A percentile compares a stretch with the other conserved stretches of the same genome.
These are phyloP conservation scores for Saccharum hybrid DNA, from an alignment of 202 grass and related monocot genomes.

Conservation along the genomic window DNA sequence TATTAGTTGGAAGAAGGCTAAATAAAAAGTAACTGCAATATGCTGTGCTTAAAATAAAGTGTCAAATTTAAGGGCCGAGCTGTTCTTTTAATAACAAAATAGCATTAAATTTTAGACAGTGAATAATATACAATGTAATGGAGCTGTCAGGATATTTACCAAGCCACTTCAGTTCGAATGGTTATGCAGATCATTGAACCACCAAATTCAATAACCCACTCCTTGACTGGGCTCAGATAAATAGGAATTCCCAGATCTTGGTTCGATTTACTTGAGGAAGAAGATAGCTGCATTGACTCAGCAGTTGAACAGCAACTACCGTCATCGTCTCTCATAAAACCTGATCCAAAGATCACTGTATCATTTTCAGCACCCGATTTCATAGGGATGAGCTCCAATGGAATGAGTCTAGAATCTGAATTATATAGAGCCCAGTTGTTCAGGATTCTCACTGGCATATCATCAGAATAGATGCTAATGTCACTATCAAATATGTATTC, in stretches of 20 bases:
- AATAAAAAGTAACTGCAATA: conserved; percentile 5
- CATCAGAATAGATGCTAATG: conserved; percentile 40
- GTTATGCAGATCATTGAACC: conserved; percentile 66
- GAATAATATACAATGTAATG: conserved; percentile 11
- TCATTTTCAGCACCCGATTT: conserved; percentile 78
- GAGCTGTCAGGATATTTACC: conserved; percentile 45
- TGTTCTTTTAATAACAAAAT: neutral
- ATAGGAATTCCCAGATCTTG: conserved; percentile 54
- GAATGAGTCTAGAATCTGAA: conserved; percentile 75
- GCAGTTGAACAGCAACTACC: conserved; percentile 55
- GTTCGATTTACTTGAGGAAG: conserved; percentile 51
- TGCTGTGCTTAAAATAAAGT: neutral
- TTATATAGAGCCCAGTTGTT: conserved; percentile 81
- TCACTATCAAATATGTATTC: conserved; percentile 66
- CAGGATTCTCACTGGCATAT: conserved; percentile 72
- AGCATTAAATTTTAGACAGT: neutral
- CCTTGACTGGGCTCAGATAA: conserved; percentile 71
- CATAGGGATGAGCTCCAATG: conserved; percentile 84
- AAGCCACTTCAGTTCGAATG: conserved; percentile 63
- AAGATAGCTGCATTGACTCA: conserved; percentile 39
- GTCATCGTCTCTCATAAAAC: conserved; percentile 75
- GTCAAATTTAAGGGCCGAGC: conserved; percentile 1
- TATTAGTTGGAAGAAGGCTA: conserved; percentile 14
- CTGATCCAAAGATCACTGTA: conserved; percentile 64
- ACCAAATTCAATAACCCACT: conserved; percentile 80